Evolutionary conservation across 192 early-diverging fungal species (phyloP), one percentile per base, ranked within the genome.

Genomic region (Jimgerdemannia lactiflua): DNA sequence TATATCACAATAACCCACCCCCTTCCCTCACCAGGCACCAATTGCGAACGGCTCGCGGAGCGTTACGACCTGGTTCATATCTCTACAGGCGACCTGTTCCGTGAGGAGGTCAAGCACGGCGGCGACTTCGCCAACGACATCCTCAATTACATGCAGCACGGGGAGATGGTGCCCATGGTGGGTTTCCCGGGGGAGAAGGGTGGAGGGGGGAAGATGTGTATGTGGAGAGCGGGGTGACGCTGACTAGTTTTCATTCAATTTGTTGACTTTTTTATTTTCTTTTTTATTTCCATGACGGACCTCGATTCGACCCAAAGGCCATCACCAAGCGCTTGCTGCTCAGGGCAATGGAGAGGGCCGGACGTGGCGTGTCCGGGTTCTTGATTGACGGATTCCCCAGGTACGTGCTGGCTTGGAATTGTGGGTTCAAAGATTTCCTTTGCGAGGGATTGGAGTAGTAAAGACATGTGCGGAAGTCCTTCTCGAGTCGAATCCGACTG

Each of bases 351-450:
- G 42, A 41, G n/a, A 71, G 19, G 49, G 65, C 6, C 69, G 39
- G n/a, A 75, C 68, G 42, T 29, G 66, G n/a, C 40, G 68, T 59
- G 49, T 2, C 49, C 6, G 90, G 87, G 9, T 86, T 83, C 70
- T 78, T 92, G 64, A 81, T 92, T 42, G 91, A 92, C 73, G 91
- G 91, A 44, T 92, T 89, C 77, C 91, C 91, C 18, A 74, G 91
- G 8, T 81, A 85, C 54, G 77, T 92, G 64, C 49, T 59, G 14
- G 6, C 49, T 59, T 14, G 29, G 29, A 29, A 29, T 29, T 29
- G 29, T 29, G 29, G 29, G 29, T 29, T 29, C 29, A 29, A 29
- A 29, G 29, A 1, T 29, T n/a, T 29, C 29, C 29, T 29, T 29
- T 29, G 29, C 29, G 29, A 29, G 29, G 29, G 29, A 29, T 29